A percentile compares a stretch with the other conserved stretches of the same genome.
phyloP scores from a whole-genome alignment of 208 protist species.

The Trypanosomatidae sp. region DNA sequence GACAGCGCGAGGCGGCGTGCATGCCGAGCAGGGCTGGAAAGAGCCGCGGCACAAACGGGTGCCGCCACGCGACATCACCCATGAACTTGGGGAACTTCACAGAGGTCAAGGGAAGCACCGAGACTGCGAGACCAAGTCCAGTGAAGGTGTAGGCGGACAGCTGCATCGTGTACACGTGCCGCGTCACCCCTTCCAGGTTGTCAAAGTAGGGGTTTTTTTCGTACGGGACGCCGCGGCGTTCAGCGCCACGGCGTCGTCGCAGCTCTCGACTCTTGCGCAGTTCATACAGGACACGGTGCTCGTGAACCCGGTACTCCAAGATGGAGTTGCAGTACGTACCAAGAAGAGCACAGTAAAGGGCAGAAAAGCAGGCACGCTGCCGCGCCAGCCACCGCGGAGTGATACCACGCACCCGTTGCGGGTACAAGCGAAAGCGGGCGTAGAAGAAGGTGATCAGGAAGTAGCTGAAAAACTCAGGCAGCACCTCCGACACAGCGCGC shows the following conservation, averaged over 20 bases:
- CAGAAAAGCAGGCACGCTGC: conserved; percentile 80
- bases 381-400: conserved; percentile 77
- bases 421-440: conserved; percentile 81
- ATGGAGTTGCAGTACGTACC: conserved; percentile 70
- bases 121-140: conserved; percentile 46
- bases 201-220: conserved; percentile 74
- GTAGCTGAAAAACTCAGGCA: conserved; percentile 87
- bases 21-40: conserved; percentile 85
- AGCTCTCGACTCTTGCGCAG: conserved; percentile 73
- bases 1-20: conserved; percentile 75
- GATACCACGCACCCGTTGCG: conserved; percentile 71
- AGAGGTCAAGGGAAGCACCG: conserved; percentile 64
- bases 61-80: conserved; percentile 86
- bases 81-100: conserved; percentile 88
- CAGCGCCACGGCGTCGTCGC: conserved; percentile 68
- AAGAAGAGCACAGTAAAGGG: conserved; percentile 58
- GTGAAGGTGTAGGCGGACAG: conserved; percentile 57
- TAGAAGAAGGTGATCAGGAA: conserved; percentile 77
- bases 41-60: conserved; percentile 81
- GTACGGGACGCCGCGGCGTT: conserved; percentile 57
- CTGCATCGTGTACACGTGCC: conserved; percentile 75
- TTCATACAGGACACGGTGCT: conserved; percentile 81
- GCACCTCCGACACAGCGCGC: conserved; percentile 52
- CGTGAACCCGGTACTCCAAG: conserved; percentile 77
- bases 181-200: conserved; percentile 73